Evolutionary conservation across 495 filamentous ascomycete genomes (phyloP).

Genomic region (Xylaria cubensis): DNA sequence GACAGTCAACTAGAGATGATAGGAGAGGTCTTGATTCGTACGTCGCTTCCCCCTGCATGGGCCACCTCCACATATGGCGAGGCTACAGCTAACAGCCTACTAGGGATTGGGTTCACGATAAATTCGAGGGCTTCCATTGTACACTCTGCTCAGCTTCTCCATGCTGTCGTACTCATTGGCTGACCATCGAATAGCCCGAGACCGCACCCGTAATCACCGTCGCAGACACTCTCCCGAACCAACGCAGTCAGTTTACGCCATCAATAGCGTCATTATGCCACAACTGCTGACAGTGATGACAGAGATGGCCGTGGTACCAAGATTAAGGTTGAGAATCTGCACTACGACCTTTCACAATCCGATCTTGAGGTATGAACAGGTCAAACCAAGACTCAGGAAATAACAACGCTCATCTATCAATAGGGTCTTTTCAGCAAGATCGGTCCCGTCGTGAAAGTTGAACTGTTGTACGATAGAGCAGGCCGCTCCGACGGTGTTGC

Average conservation of each 20-base stretch:
- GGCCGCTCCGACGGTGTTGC: constrained; percentile 89
- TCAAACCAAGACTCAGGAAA: background rate
- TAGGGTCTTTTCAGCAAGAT: constrained; percentile 84
- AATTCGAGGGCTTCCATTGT: constrained; percentile 69
- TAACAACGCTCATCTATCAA: constrained; percentile 24
- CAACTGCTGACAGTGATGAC: constrained; percentile 27
- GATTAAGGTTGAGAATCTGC: constrained; percentile 87
- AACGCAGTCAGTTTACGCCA: constrained; percentile 53
- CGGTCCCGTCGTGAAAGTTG: constrained; percentile 71
- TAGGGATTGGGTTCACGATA: constrained; percentile 93
- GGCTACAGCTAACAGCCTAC: constrained; percentile 20
- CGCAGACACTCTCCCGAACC: constrained; percentile 56
- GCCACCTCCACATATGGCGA: constrained; percentile 8
- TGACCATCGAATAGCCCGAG: constrained; percentile 50
- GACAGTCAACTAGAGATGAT: constrained; percentile 65
- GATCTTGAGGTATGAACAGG: constrained; percentile 73
- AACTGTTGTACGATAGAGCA: constrained; percentile 84
- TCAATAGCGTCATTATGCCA: background rate
- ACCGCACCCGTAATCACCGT: constrained; percentile 43
- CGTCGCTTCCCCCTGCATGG: constrained; percentile 28
- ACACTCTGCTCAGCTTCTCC: constrained; percentile 31
- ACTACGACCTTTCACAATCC: constrained; percentile 88
- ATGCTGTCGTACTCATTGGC: constrained; percentile 33
- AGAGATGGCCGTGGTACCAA: constrained; percentile 67
- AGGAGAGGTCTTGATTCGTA: constrained; percentile 64